Evolutionary conservation across 345 rosid genomes (phyloP).

Genomic region (Firmiana major): DNA sequence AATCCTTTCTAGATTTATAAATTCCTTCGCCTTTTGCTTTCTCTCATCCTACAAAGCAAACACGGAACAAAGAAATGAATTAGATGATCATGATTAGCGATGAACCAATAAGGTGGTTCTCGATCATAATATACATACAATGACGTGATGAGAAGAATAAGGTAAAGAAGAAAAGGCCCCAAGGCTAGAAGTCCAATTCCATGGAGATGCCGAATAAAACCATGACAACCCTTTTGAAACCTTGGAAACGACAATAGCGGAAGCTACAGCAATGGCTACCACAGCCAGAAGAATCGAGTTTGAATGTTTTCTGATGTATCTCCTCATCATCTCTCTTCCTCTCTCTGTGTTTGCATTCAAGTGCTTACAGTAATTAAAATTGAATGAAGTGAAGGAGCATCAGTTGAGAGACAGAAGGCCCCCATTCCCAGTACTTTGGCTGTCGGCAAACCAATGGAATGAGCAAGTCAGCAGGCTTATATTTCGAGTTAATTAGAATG

Average conservation of each 20-base stretch:
- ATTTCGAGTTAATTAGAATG: neutral
- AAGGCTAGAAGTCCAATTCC: slow-evolving; percentile 9
- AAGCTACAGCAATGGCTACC: slow-evolving; percentile 11
- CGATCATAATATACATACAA: neutral
- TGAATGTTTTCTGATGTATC: neutral
- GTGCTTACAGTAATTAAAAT: too few relatives aligned
- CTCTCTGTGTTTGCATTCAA: neutral
- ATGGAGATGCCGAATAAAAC: slow-evolving; percentile 19
- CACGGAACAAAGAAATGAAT: neutral
- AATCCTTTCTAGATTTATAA: slow-evolving; percentile 11
- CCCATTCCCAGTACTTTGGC: slow-evolving; percentile 48
- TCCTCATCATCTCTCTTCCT: slow-evolving; percentile 18
- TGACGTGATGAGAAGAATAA: neutral
- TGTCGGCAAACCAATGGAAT: slow-evolving; percentile 39
- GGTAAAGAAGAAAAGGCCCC: neutral
- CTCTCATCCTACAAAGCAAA: neutral
- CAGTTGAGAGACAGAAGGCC: too few relatives aligned
- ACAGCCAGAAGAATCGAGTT: slow-evolving; percentile 3
- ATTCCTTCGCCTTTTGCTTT: slow-evolving; percentile 10
- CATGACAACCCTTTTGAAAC: slow-evolving; percentile 10
- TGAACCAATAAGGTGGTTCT: too few relatives aligned
- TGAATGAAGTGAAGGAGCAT: too few relatives aligned
- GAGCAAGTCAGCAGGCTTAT: neutral
- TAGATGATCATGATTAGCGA: neutral
- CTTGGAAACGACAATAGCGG: slow-evolving; percentile 3